Base-by-base conservation (phyloP, 495 filamentous ascomycete genomes). In the Trichoderma parareesei region DNA sequence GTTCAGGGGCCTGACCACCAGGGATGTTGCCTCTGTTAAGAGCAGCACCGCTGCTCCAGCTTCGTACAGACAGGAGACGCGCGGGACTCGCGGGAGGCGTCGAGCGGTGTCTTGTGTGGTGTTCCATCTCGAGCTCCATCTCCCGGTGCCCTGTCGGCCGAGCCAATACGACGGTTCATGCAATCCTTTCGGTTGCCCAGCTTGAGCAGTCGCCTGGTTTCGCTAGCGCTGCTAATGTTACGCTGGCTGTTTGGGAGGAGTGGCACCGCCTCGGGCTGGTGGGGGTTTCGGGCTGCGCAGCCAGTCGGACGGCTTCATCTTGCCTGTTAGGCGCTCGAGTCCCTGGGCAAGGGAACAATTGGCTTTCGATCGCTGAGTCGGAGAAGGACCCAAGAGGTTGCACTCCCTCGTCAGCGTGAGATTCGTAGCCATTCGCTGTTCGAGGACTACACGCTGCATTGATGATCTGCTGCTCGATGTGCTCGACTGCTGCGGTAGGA, bases 191-290 rank as follows among this genome's bases (percentile, higher is more conserved):
- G 20, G 20, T 18, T 16, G 33, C 18, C n/a, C 49, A 33, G 10
- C 8, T 11, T 33, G 7, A 57, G 53, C 37, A 3, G 53, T 20
- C n/a, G 46, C 46, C 14, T 18, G 18, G 46, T 49, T 18, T 57
- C 53, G 53, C 53, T 57, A 57, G 20, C n/a, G 46, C n/a, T 57
- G 27, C 53, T 35, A n/a, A 57, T 57, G 53, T 57, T 57, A 57
- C 53, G 37, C 53, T 57, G 53, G 27, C 4, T 33, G 53, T 57
- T 57, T 57, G 20, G 53, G 53, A 57, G 53, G 8, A 1, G 53
- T 57, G 53, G 53, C 53, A 11, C 53, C 53, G 20, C 53, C 53
- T 57, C 53, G 53, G 20, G 6, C 37, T 57, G 33, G 53, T 57
- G 53, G 33, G 53, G 44, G 53, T 13, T 57, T 27, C 27, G 53